Percentiles rank a stretch among this genome's conserved stretches.
phyloP scores from a whole-genome alignment of 73 alveolate genomes.

The Paramecium caudatum region DNA sequence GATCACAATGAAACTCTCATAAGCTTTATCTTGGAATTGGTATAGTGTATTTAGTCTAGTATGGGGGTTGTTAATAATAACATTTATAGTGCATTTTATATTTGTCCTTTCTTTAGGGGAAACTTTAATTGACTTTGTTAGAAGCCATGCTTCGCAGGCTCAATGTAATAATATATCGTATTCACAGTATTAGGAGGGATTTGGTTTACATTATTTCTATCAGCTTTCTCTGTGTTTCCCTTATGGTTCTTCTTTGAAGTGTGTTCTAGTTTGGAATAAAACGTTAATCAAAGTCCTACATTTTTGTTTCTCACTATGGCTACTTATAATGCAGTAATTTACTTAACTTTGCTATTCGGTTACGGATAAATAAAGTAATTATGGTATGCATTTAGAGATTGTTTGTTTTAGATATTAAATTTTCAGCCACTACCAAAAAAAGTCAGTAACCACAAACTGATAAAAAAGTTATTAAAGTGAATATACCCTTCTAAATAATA shows the following conservation, averaged over 20 bases:
- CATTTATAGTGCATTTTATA: slow-evolving; percentile 35
- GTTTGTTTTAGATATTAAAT: neutral
- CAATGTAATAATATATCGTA: neutral
- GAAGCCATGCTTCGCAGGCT: neutral
- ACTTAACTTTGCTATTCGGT: neutral
- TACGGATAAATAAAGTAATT: neutral
- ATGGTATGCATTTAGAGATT: slow-evolving; percentile 37
- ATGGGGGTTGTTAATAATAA: slow-evolving; percentile 49
- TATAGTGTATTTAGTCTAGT: slow-evolving; percentile 47
- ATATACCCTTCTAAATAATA: slow-evolving; percentile 23
- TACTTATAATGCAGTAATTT: neutral
- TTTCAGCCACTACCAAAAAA: neutral
- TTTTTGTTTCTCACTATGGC: neutral
- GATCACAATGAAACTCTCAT: neutral
- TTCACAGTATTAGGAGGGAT: slow-evolving; percentile 19
- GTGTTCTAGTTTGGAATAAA: neutral
- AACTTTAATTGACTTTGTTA: slow-evolving; percentile 4
- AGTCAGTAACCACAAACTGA: neutral
- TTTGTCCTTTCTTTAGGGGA: slow-evolving; percentile 30
- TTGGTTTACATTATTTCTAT: slow-evolving; percentile 6
- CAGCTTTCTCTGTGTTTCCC: neutral
- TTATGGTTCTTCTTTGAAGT: slow-evolving; percentile 33
- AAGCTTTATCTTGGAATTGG: slow-evolving; percentile 60
- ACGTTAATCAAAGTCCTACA: neutral
- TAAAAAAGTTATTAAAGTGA: neutral